Evolutionary conservation across 2,329 filamentous ascomycete genomes (phyloP).

Genomic region (Chaetomiaceae sp.): DNA sequence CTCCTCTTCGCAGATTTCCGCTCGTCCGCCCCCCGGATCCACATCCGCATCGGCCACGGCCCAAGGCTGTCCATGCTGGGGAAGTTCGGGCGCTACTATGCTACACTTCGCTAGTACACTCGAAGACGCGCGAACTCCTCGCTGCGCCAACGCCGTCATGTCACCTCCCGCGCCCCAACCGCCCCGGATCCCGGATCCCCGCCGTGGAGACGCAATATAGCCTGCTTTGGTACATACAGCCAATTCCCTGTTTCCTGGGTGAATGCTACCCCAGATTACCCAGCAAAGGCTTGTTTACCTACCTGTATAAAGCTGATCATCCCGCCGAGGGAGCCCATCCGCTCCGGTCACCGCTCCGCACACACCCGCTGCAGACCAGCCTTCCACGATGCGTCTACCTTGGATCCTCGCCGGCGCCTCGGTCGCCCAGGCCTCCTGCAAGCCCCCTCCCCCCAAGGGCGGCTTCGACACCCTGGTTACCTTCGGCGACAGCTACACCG

Average conservation of each 20-base stretch:
- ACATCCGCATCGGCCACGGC: too few relatives aligned
- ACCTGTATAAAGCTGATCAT: background rate
- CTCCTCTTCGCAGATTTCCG: background rate
- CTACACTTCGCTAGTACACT: too few relatives aligned
- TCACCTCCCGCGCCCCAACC: background rate
- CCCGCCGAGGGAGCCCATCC: background rate
- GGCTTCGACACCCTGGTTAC: constrained; percentile 57
- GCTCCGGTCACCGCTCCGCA: too few relatives aligned
- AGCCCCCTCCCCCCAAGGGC: constrained; percentile 6
- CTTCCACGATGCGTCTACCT: constrained; percentile 18
- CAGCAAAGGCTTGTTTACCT: constrained; percentile 2
- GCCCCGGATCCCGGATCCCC: background rate
- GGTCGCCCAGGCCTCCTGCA: constrained; percentile 15
- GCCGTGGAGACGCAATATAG: constrained; percentile 20
- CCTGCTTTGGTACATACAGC: too few relatives aligned
- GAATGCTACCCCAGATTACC: constrained; percentile 23
- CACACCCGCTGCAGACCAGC: background rate
- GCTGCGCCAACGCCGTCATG: background rate
- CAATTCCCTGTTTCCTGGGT: constrained; percentile 21
- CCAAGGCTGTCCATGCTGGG: background rate
- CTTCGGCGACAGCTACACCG: constrained; percentile 73
- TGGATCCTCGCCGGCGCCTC: constrained; percentile 20
- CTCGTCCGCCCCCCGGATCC: background rate
- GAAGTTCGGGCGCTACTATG: background rate
- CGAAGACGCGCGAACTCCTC: too few relatives aligned